Conservation (phyloP, 2,329 filamentous ascomycete genomes). For the Epichloe amarillans region DNA sequence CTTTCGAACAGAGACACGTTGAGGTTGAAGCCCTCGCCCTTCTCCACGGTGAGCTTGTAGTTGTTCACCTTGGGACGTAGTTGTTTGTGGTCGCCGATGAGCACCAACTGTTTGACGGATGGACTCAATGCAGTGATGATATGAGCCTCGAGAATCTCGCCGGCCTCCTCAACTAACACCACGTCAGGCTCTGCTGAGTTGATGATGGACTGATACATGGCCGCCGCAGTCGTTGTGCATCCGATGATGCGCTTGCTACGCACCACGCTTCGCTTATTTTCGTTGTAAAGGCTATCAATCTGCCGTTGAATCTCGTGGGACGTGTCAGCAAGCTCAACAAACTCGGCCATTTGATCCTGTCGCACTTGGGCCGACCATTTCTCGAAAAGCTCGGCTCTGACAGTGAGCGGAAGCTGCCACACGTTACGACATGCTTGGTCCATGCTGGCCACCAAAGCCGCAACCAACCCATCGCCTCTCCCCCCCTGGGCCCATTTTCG, state of each 20-base stretch:
- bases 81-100: constrained; percentile 65
- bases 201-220: constrained; percentile 45
- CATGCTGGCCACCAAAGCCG: no score
- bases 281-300: constrained; percentile 29
- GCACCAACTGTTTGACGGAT: constrained; percentile 46
- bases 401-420: no score
- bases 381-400: no score
- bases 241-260: constrained; percentile 47
- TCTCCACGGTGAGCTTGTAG: constrained; percentile 47
- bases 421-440: no score
- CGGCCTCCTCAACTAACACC: constrained; percentile 58
- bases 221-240: constrained; percentile 58
- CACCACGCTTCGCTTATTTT: constrained; percentile 31
- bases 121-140: constrained; percentile 41
- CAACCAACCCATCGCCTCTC: no score
- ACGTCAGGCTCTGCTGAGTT: constrained; percentile 41
- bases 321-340: no score
- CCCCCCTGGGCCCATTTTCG: no score
- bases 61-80: constrained; percentile 54
- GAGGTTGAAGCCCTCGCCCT: constrained; percentile 51
- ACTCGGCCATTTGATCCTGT: no score
- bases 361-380: no score
- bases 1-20: constrained; percentile 59
- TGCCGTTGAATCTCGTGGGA: no score
- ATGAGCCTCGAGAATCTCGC: constrained; percentile 58